Evolutionary conservation across 2,329 filamentous ascomycete genomes (phyloP), one percentile per base, ranked within the genome.

Genomic region (Epichloe glyceriae): DNA sequence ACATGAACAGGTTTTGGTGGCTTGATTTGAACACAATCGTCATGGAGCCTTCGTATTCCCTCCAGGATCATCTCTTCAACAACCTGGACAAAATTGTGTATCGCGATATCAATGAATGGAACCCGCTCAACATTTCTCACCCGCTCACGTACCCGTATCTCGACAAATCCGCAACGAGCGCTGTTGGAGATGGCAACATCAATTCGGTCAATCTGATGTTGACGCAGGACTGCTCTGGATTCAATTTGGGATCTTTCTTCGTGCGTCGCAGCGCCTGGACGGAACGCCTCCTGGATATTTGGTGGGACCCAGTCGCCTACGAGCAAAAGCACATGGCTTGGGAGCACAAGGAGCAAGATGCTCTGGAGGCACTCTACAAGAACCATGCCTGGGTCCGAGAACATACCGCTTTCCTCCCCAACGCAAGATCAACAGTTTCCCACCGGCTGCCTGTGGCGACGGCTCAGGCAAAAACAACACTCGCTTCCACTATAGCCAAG

Each of bases 321-420:
- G 93, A 98, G 70, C 93, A 98, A 70, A 94, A 89, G 65, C 93
- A 98, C 67, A 96, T 96, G 90, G 80, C 93, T 55, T 98, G 93
- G 93, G 90, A 93, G 62, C 93, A 98, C 73, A 97, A 97, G 66
- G 93, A 98, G 67, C 93, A 98, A 69, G 90, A 97, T 63, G 88
- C 90, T 2, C 72, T 98, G 41, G 90, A 96, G 70, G 86, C 95
- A 69, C 75, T 98, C 55, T 98, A 98, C 70, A 79, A 76, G 52
- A 85, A 85, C 50, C 91, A 97, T 64, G 88, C 93, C 0, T 98
- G 93, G 90, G 82, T 97, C 50, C 82, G 93, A 53, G 82, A 87
- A 51, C 86, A 93, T 60, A 83, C 89, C 3, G 91, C 82, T 4
- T 98, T 98, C 69, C 76, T 96, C 45, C 85, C 0, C 91, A 97